A percentile compares a stretch with the other conserved stretches of the same genome.
Evolutionary conservation across 2,329 filamentous ascomycete genomes (phyloP).

Genomic region (Ceratocystis eucalypticola): DNA sequence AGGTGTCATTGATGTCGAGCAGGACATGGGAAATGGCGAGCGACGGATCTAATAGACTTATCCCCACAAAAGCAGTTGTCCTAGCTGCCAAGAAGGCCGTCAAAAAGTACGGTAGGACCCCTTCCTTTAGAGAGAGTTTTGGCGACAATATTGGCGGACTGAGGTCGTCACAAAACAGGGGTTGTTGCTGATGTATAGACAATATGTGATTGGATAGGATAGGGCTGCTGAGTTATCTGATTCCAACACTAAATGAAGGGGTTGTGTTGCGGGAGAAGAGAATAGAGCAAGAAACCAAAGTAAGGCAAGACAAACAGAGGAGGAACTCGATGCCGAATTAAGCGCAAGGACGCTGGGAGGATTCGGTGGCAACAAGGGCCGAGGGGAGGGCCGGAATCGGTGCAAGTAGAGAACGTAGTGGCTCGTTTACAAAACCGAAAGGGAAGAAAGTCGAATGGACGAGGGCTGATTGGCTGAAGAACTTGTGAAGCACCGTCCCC

Average conservation of each 20-base stretch:
- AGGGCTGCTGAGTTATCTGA: background rate
- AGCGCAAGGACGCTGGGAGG: background rate
- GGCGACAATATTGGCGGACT: too few species aligned
- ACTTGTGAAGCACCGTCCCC: background rate
- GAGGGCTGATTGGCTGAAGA: background rate
- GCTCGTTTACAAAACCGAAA: background rate
- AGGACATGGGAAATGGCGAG: background rate
- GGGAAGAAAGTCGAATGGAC: background rate
- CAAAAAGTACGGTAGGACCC: background rate
- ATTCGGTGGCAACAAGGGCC: slow-evolving; percentile 8
- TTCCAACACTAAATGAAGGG: background rate
- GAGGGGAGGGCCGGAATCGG: slow-evolving; percentile 3
- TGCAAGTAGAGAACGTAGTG: background rate
- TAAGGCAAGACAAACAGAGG: background rate
- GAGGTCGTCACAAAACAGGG: background rate
- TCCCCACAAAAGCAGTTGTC: background rate
- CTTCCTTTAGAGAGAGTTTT: background rate
- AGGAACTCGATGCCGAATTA: background rate
- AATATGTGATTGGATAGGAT: slow-evolving; percentile 7
- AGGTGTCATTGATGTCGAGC: slow-evolving; percentile 9
- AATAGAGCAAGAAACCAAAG: background rate
- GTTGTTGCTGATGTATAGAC: slow-evolving; percentile 13
- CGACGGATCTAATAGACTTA: background rate
- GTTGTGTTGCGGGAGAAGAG: background rate
- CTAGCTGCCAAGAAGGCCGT: too few species aligned